phyloP scores from a whole-genome alignment of 352 stramenopile genomes.

The Pythium aquatile region DNA sequence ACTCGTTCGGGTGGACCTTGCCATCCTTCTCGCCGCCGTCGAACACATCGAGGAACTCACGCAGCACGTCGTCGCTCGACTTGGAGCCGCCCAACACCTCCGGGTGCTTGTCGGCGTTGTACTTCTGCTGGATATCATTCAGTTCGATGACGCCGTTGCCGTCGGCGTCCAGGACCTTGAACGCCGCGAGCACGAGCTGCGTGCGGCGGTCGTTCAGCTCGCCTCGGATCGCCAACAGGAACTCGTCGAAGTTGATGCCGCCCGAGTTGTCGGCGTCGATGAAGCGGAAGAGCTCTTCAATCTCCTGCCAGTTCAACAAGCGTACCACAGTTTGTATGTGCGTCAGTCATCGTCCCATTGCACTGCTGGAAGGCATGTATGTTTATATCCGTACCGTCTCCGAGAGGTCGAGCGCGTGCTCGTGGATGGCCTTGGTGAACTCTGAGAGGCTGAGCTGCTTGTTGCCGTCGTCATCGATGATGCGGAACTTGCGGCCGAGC shows the following conservation, averaged over 20 bases:
- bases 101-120: conserved; percentile 82
- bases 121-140: conserved; percentile 75
- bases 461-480: conserved; percentile 90
- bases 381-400: conserved; percentile 27
- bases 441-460: conserved; percentile 65
- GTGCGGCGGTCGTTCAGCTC: conserved; percentile 73
- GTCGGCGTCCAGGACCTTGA: conserved; percentile 76
- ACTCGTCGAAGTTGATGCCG: conserved; percentile 83
- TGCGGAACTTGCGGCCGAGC: conserved; percentile 83
- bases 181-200: conserved; percentile 74
- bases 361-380: background rate
- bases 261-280: conserved; percentile 84
- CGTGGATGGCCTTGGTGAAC: conserved; percentile 74
- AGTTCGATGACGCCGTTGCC: conserved; percentile 69
- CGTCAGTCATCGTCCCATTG: background rate
- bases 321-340: background rate
- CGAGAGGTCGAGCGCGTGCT: conserved; percentile 60
- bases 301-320: conserved; percentile 34
- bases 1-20: conserved; percentile 84
- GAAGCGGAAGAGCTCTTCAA: conserved; percentile 75
- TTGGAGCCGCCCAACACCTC: conserved; percentile 76
- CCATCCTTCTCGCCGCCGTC: conserved; percentile 86
- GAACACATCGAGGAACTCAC: conserved; percentile 86
- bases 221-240: conserved; percentile 68
- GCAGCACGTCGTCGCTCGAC: conserved; percentile 69